Base-by-base conservation (phyloP, 148 eudicot genomes). In the Spergularia bocconei region DNA sequence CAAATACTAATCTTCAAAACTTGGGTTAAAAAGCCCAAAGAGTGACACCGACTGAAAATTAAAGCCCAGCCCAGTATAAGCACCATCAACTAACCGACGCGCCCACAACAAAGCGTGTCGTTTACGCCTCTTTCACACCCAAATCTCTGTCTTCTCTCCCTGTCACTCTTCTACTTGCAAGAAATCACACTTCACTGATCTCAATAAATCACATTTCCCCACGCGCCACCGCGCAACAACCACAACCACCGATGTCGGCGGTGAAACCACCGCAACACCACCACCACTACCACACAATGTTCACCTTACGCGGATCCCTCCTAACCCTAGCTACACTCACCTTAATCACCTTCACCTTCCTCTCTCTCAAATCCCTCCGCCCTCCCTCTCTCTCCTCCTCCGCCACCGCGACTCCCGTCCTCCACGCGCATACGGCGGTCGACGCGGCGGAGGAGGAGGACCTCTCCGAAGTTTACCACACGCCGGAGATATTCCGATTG, bases 261-360 rank as follows among this genome's bases (percentile, higher is more conserved):
- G 50, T 41, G 48, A 84, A 67, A 48, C 75, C 81, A 23, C 82
- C 59, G 72, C 88, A n/a, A n/a, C n/a, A n/a, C n/a, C n/a, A n/a
- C n/a, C n/a, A n/a, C n/a, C n/a, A 68, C 52, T 16, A 25, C 0
- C 63, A 84, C 62, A 68, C 83, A 73, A 62, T 83, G 79, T 79
- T 82, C 75, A 79, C 75, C 16, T 79, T 87, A 29, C 88, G 86
- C 36, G 83, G 88, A 79, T 90, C 94, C 13, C 86, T 93, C 48
- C 87, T 91, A 66, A 79, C 91, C 57, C 84, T 93, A 54, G 89
- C 91, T 39, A 58, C 81, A 33, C 73, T 91, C 71, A 90, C 96
- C 41, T 79, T 91, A 36, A 57, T 86, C 54, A 82, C 88, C 84
- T 81, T 91, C 90, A 86, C 90, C 8, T 87, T 84, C 65, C 77